Conservation (phyloP, 2,329 filamentous ascomycete species). For the Fusarium marasasianum region DNA sequence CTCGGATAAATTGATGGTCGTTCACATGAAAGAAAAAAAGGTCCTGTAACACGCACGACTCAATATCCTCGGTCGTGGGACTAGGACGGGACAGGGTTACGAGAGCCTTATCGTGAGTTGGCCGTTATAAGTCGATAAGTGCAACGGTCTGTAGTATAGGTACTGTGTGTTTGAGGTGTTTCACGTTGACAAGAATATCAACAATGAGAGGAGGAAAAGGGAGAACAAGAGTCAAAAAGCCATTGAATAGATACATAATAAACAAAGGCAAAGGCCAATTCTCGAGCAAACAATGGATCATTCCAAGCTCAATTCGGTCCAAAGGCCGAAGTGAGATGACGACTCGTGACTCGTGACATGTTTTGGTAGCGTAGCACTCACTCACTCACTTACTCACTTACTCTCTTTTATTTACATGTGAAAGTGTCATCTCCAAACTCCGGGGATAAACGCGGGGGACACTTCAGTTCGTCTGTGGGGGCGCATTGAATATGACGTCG, state of each 20-base stretch:
- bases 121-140: conserved; percentile 4
- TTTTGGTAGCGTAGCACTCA: not conserved
- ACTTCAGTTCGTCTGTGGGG: not conserved
- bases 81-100: conserved; percentile 17
- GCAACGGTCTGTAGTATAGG: not conserved
- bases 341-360: conserved; percentile 40
- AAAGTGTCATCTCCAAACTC: conserved; percentile 34
- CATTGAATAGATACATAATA: not conserved
- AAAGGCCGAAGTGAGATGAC: conserved; percentile 34
- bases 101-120: conserved; percentile 7
- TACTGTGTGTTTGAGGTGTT: not conserved
- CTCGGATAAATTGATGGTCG: conserved; percentile 14
- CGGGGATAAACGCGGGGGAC: conserved; percentile 23
- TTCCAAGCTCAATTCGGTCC: conserved; percentile 27
- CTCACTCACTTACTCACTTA: not conserved
- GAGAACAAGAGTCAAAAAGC: not conserved
- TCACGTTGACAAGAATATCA: not conserved
- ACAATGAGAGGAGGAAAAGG: not conserved
- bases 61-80: conserved; percentile 28
- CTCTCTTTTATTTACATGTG: conserved; percentile 32
- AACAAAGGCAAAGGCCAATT: not conserved
- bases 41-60: conserved; percentile 18
- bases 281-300: not conserved
- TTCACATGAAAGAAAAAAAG: conserved; percentile 40
- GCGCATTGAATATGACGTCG: conserved; percentile 24